phyloP scores from a whole-genome alignment of 2,329 filamentous ascomycete genomes.

The Hypoxylon sp. region DNA sequence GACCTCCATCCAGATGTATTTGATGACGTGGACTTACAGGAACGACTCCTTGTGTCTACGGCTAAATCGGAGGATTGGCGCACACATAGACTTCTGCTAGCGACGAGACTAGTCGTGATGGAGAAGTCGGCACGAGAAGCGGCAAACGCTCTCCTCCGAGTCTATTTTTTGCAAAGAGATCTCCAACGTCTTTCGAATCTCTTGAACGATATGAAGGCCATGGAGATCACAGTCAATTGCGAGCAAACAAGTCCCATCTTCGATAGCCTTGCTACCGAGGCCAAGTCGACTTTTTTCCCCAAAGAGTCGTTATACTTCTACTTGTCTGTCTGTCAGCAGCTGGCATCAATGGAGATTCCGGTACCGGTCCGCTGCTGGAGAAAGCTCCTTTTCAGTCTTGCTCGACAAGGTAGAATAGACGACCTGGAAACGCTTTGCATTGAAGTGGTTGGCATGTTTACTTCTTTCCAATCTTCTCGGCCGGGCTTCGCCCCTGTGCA shows the following conservation, averaged over 20 bases:
- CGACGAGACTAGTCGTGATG: constrained; percentile 54
- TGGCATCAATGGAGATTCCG: constrained; percentile 56
- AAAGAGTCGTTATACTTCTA: constrained; percentile 48
- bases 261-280: constrained; percentile 44
- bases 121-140: constrained; percentile 46
- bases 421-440: constrained; percentile 60
- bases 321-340: constrained; percentile 51
- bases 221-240: constrained; percentile 50
- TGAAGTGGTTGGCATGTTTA: constrained; percentile 58
- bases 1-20: constrained; percentile 69
- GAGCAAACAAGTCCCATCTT: constrained; percentile 49
- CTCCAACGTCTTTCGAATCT: constrained; percentile 49
- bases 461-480: constrained; percentile 44
- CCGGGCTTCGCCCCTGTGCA: constrained; percentile 58
- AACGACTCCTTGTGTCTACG: constrained; percentile 53
- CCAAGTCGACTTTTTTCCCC: constrained; percentile 39
- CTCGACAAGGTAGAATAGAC: constrained; percentile 57
- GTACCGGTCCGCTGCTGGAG: constrained; percentile 58
- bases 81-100: constrained; percentile 58
- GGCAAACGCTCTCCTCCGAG: constrained; percentile 53
- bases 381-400: constrained; percentile 58
- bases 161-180: constrained; percentile 48
- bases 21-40: constrained; percentile 58
- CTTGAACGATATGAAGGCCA: constrained; percentile 54
- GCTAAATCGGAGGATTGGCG: constrained; percentile 55